phyloP scores from a whole-genome alignment of 1,139 yeast genomes.

The Maudiozyma humilis region DNA sequence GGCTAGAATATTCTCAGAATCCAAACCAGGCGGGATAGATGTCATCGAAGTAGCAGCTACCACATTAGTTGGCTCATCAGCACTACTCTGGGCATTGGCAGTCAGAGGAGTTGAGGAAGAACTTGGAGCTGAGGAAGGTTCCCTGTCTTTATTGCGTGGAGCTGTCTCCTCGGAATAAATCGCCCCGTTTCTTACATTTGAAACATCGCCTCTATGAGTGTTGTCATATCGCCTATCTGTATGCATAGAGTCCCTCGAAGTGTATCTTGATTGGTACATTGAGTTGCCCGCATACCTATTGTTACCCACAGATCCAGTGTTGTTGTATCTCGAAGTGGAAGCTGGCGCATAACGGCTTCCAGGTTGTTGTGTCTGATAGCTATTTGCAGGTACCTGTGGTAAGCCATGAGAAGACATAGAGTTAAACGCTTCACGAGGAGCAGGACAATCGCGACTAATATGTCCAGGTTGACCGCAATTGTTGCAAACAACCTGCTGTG shows the following conservation, averaged over 20 bases:
- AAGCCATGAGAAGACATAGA: not conserved
- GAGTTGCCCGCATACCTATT: not conserved
- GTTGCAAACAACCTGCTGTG: slow-evolving; percentile 59
- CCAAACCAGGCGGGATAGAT: not conserved
- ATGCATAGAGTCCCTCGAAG: not conserved
- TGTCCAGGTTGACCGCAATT: slow-evolving; percentile 81
- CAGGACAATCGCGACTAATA: slow-evolving; percentile 77
- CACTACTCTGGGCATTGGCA: not conserved
- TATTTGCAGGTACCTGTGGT: not conserved
- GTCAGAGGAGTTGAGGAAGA: too few species aligned
- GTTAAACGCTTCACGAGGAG: slow-evolving; percentile 14
- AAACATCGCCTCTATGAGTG: too few species aligned
- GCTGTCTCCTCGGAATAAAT: too few species aligned
- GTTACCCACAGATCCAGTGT: not conserved
- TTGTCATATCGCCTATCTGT: not conserved
- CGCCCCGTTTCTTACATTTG: too few species aligned
- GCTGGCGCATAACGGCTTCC: not conserved
- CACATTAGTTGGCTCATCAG: not conserved
- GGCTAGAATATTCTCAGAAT: not conserved
- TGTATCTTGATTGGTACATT: not conserved
- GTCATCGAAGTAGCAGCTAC: not conserved
- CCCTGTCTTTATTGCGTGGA: too few species aligned
- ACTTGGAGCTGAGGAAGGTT: too few species aligned
- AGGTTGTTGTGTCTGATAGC: not conserved
- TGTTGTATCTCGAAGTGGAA: not conserved